phyloP scores from a whole-genome alignment of 176 grass and related monocot species.

The Carex pumila region DNA sequence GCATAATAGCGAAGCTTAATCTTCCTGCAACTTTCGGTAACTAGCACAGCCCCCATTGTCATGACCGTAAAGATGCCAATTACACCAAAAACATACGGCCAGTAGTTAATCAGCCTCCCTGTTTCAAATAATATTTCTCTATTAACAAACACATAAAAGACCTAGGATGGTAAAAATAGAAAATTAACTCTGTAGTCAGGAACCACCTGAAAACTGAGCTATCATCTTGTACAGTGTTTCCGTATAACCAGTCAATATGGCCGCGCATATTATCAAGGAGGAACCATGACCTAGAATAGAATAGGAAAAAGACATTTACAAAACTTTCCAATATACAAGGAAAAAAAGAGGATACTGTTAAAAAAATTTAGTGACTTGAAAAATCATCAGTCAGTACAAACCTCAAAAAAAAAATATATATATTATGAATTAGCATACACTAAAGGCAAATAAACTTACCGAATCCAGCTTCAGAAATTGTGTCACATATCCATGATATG shows the following conservation, averaged over 20 bases:
- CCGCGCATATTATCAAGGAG: slow-evolving; percentile 87
- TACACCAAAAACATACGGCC: slow-evolving; percentile 72
- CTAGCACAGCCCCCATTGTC: slow-evolving; percentile 87
- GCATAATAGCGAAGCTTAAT: slow-evolving; percentile 94
- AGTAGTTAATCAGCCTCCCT: slow-evolving; percentile 58
- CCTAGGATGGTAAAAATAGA: background rate
- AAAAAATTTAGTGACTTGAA: background rate
- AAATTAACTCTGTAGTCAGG: background rate
- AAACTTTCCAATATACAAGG: background rate
- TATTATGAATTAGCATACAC: background rate
- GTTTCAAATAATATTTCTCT: slow-evolving; percentile 14
- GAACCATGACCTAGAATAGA: slow-evolving; percentile 80
- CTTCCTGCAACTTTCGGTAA: slow-evolving; percentile 97
- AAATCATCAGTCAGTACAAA: background rate
- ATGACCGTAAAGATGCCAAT: slow-evolving; percentile 66
- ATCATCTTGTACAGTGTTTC: slow-evolving; percentile 88
- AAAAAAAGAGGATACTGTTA: slow-evolving; percentile 21
- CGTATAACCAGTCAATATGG: slow-evolving; percentile 98
- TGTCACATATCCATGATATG: slow-evolving; percentile 97
- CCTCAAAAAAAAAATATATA: no score
- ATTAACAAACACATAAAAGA: background rate
- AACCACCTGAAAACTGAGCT: slow-evolving; percentile 74
- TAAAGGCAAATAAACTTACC: slow-evolving; percentile 35
- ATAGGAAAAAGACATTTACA: slow-evolving; percentile 18
- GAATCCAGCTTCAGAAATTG: slow-evolving; percentile 97